phyloP scores from a whole-genome alignment of 495 filamentous ascomycete species.

The Hypoxylon subgilvum region DNA sequence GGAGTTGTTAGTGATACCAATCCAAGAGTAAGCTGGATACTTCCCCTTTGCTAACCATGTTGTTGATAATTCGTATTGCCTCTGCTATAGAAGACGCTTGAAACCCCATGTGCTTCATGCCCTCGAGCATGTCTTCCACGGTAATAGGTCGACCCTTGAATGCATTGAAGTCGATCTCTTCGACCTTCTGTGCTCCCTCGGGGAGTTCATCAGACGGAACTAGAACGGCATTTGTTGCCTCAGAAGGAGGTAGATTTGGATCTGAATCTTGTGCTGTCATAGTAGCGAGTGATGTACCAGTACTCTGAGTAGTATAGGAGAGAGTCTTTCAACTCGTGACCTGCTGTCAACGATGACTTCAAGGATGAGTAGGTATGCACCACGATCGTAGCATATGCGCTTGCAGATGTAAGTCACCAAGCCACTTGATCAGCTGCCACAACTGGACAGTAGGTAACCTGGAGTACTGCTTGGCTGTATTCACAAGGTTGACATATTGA shows the following conservation, averaged over 20 bases:
- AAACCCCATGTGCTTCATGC: constrained; percentile 87
- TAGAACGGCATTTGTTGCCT: constrained; percentile 84
- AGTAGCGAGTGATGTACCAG: background rate
- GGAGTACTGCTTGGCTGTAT: no score
- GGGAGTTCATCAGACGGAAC: constrained; percentile 85
- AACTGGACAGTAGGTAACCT: background rate
- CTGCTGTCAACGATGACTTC: background rate
- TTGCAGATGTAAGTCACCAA: background rate
- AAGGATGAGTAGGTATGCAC: no score
- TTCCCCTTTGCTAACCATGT: constrained; percentile 72
- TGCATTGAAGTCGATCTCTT: constrained; percentile 88
- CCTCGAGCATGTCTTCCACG: constrained; percentile 79
- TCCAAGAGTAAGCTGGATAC: constrained; percentile 3
- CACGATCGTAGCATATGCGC: no score
- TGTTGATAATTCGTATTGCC: constrained; percentile 85
- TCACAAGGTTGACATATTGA: no score
- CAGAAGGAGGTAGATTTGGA: constrained; percentile 60
- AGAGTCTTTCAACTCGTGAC: background rate
- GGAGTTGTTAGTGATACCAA: constrained; percentile 9
- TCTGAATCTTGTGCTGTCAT: constrained; percentile 36
- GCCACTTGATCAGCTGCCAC: background rate
- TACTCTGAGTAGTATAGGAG: constrained; percentile 2
- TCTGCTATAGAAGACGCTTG: constrained; percentile 86
- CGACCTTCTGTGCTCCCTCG: constrained; percentile 70
- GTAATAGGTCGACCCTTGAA: constrained; percentile 77